Conservation (phyloP, 2,329 filamentous ascomycete species). For the Orbilia quercus region DNA sequence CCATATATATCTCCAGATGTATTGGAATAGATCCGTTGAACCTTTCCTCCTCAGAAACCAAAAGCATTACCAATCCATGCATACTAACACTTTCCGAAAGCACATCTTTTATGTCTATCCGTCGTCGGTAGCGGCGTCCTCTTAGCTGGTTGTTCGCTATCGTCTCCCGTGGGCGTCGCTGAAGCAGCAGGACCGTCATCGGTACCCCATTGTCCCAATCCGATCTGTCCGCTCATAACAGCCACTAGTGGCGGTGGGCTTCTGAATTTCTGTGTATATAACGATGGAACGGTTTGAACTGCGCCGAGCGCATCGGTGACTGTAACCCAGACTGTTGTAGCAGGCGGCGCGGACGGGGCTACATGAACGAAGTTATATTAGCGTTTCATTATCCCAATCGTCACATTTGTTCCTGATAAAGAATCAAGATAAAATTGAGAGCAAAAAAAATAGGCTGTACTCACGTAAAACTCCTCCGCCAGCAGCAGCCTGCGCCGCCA, state of each 20-base stretch:
- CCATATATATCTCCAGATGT: background rate
- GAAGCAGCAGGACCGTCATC: slow-evolving; percentile 17
- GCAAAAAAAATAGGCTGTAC: slow-evolving; percentile 4
- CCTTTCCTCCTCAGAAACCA: background rate
- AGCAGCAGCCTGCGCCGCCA: slow-evolving; percentile 45
- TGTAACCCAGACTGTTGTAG: slow-evolving; percentile 52
- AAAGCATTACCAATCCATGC: background rate
- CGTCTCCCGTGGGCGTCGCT: slow-evolving; percentile 12
- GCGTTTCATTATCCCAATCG: background rate
- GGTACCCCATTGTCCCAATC: slow-evolving; percentile 38
- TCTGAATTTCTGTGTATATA: slow-evolving; percentile 47
- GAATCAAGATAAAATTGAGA: background rate
- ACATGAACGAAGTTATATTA: background rate
- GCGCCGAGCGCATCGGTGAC: slow-evolving; percentile 43
- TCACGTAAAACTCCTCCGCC: slow-evolving; percentile 53
- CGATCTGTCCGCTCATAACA: slow-evolving; percentile 49
- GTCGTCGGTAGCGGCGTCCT: slow-evolving; percentile 17
- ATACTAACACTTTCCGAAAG: slow-evolving; percentile 4
- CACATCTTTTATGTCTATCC: slow-evolving; percentile 16
- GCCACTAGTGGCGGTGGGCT: slow-evolving; percentile 27
- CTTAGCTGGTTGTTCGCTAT: slow-evolving; percentile 13
- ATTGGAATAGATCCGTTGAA: no score
- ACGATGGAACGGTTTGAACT: slow-evolving; percentile 39
- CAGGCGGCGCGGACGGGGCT: slow-evolving; percentile 25
- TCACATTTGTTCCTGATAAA: background rate